A percentile compares a stretch with the other conserved stretches of the same genome.
Evolutionary conservation across 2,329 filamentous ascomycete genomes (phyloP).

Genomic region (Ramularia collo-cygni): DNA sequence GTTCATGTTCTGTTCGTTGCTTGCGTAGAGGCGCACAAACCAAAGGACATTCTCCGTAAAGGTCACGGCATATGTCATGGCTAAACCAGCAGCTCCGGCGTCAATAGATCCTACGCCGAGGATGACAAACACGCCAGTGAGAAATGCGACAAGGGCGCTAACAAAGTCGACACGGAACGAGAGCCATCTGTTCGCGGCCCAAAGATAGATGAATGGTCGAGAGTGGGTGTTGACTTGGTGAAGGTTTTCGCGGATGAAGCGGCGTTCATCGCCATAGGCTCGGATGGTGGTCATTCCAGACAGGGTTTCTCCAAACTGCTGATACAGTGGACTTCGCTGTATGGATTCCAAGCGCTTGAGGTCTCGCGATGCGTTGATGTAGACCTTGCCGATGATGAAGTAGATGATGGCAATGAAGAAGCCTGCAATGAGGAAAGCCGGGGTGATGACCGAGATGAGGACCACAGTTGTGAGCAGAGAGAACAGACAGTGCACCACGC

Average conservation of each 20-base stretch:
- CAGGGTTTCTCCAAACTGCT: slow-evolving; percentile 95
- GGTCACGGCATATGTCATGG: slow-evolving; percentile 89
- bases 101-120: slow-evolving; percentile 75
- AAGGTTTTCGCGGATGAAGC: slow-evolving; percentile 90
- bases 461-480: slow-evolving; percentile 77
- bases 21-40: slow-evolving; percentile 88
- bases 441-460: slow-evolving; percentile 82
- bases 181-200: slow-evolving; percentile 96
- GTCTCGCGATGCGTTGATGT: slow-evolving; percentile 87
- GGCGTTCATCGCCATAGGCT: slow-evolving; percentile 86
- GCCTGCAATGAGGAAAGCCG: slow-evolving; percentile 80
- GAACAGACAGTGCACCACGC: slow-evolving; percentile 58
- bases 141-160: slow-evolving; percentile 88
- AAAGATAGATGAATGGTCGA: slow-evolving; percentile 90
- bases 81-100: slow-evolving; percentile 85
- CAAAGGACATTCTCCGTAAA: slow-evolving; percentile 97
- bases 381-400: slow-evolving; percentile 75
- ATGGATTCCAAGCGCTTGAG: slow-evolving; percentile 92
- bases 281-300: slow-evolving; percentile 94
- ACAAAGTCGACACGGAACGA: slow-evolving; percentile 85
- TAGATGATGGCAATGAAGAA: slow-evolving; percentile 80
- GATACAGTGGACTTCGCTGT: slow-evolving; percentile 88
- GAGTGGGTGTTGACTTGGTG: slow-evolving; percentile 81
- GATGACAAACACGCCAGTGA: slow-evolving; percentile 85
- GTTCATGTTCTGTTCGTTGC: slow-evolving; percentile 99